Evolutionary conservation across 495 filamentous ascomycete genomes (phyloP).

Genomic region (Talaromyces borbonicus): DNA sequence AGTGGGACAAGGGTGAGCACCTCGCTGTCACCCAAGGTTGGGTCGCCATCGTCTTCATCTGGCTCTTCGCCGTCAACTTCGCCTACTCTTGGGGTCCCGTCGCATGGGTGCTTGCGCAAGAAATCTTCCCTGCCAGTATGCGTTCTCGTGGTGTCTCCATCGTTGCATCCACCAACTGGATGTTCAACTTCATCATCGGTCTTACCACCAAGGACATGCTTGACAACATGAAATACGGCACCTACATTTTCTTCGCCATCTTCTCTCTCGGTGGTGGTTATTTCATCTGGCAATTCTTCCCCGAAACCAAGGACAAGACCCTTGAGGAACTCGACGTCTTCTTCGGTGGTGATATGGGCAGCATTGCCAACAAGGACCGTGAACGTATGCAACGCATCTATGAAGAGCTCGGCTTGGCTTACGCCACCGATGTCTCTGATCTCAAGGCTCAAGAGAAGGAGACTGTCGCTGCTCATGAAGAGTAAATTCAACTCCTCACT

Average conservation of each 20-base stretch:
- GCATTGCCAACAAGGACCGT: constrained; percentile 24
- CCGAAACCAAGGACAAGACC: constrained; percentile 49
- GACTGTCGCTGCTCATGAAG: background rate
- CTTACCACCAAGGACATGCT: constrained; percentile 31
- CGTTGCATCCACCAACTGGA: constrained; percentile 34
- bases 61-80: constrained; percentile 36
- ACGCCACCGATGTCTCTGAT: constrained; percentile 20
- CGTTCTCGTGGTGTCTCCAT: constrained; percentile 36
- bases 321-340: constrained; percentile 44
- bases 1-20: constrained; percentile 19
- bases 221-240: constrained; percentile 22
- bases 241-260: constrained; percentile 39
- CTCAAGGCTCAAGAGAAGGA: constrained; percentile 15
- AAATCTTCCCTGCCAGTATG: constrained; percentile 38
- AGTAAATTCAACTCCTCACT: background rate
- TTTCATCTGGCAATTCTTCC: constrained; percentile 41
- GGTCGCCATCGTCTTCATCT: constrained; percentile 34
- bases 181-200: constrained; percentile 38
- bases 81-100: constrained; percentile 36
- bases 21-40: constrained; percentile 24
- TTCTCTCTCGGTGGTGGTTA: constrained; percentile 38
- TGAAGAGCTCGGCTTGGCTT: constrained; percentile 22
- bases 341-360: constrained; percentile 29
- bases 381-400: constrained; percentile 24
- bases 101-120: constrained; percentile 34